A percentile compares a stretch with the other conserved stretches of the same genome.
These are phyloP conservation scores for Pestalotiopsis sp. DNA, from an alignment of 2,329 filamentous ascomycete genomes.

Conservation along the genomic window DNA sequence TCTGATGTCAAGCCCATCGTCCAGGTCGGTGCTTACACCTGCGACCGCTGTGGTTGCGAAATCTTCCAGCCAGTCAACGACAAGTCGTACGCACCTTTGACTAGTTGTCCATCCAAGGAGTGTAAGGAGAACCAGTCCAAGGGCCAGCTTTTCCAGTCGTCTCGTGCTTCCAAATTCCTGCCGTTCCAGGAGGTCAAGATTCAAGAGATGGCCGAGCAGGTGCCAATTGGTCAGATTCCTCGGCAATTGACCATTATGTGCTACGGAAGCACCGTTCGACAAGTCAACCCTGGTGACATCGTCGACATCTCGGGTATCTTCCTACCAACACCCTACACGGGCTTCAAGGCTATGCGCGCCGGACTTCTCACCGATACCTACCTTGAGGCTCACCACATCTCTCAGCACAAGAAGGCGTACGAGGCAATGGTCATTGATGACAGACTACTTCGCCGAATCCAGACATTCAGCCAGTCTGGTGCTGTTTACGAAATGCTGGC, in stretches of 20 bases:
- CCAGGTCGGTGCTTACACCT: slow-evolving; percentile 97
- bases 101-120: slow-evolving; percentile 85
- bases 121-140: slow-evolving; percentile 90
- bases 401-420: slow-evolving; percentile 98
- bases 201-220: slow-evolving; percentile 98
- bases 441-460: slow-evolving; percentile 79
- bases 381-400: slow-evolving; percentile 89
- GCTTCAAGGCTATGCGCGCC: slow-evolving; percentile 94
- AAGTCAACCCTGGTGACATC: slow-evolving; percentile 91
- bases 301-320: slow-evolving; percentile 96
- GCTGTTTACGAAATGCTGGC: slow-evolving; percentile 96
- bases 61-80: slow-evolving; percentile 95
- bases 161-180: slow-evolving; percentile 94
- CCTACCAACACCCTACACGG: slow-evolving; percentile 96
- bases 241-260: slow-evolving; percentile 88
- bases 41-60: slow-evolving; percentile 93
- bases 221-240: slow-evolving; percentile 96
- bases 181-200: slow-evolving; percentile 99
- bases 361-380: slow-evolving; percentile 98
- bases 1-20: slow-evolving; percentile 97
- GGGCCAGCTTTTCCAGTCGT: slow-evolving; percentile 90
- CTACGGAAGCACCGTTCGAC: slow-evolving; percentile 82
- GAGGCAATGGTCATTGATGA: slow-evolving; percentile 87
- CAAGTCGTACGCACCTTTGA: slow-evolving; percentile 87
- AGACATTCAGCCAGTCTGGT: slow-evolving; percentile 80